Evolutionary conservation across 257 asterid species (phyloP).

Genomic region (Rehmannia glutinosa): DNA sequence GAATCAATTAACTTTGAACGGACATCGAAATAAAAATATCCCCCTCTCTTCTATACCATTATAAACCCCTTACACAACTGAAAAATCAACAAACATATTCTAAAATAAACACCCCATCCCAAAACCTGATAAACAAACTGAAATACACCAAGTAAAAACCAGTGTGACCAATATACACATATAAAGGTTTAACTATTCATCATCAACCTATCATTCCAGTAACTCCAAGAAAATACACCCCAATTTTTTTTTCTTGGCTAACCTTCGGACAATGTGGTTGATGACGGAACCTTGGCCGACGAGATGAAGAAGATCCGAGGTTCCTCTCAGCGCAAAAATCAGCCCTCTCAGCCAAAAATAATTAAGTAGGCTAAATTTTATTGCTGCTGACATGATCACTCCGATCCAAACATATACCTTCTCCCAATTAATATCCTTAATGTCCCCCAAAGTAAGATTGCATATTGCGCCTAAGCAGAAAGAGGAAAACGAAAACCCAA

Average conservation of each 20-base stretch:
- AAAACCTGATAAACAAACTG: slow-evolving; percentile 26
- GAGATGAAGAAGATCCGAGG: slow-evolving; percentile 66
- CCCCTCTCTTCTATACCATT: slow-evolving; percentile 60
- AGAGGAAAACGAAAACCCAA: no score
- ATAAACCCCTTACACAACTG: no score
- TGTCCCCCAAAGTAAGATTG: neutral
- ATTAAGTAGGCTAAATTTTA: slow-evolving; percentile 26
- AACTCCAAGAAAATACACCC: neutral
- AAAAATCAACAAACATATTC: slow-evolving; percentile 19
- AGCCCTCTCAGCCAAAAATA: slow-evolving; percentile 42
- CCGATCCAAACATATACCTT: slow-evolving; percentile 50
- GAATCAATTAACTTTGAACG: no score
- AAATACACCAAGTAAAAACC: slow-evolving; percentile 16
- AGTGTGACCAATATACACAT: slow-evolving; percentile 20
- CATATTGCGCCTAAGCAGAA: no score
- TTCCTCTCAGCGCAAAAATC: slow-evolving; percentile 75
- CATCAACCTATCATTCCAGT: slow-evolving; percentile 7
- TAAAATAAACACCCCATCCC: slow-evolving; percentile 15
- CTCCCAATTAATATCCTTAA: neutral
- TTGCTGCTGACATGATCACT: slow-evolving; percentile 76
- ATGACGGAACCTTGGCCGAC: slow-evolving; percentile 21
- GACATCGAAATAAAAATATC: no score
- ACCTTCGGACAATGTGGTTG: slow-evolving; percentile 27
- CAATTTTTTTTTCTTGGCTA: neutral
- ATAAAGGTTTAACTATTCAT: slow-evolving; percentile 16